Base-by-base conservation (phyloP, 345 rosid species). In the Lumnitzera littorea region DNA sequence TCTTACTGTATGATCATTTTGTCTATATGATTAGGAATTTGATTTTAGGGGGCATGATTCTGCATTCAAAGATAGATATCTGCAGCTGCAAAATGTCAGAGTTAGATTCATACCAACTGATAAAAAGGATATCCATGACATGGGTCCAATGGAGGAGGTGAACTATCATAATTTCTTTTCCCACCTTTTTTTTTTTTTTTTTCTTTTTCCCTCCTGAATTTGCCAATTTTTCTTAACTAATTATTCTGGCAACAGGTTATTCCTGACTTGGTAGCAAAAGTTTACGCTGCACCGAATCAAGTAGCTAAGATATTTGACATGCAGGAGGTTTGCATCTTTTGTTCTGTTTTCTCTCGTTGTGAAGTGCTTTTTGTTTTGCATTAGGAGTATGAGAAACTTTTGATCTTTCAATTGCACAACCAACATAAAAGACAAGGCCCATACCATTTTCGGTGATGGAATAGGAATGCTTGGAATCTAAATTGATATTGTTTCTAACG, bases 11-110 rank as follows among this genome's bases (percentile, higher is more conserved):
- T 12, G 54, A 0, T 20, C 23, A 25, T 24, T 15, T 60, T 60
- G 20, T 60, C 24, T 15, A 9, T 48, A 16, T 16, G 16, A 24
- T 53, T 15, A 87, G 98, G 94, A 87, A 50, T 92, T 87, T 55
- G 96, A 89, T 53, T 89, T 82, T 77, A 69, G 81, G 63, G 98
- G 87, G 15, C 98, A 87, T 78, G 91, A 89, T 75, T 92, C 96
- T 47, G 96, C 94, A 16, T 87, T 87, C 69, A 89, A 87, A 55
- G 96, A 89, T 76, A 80, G 96, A 56, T 71, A 70, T 55, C 29
- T 77, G 68, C 94, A 89, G 63, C 67, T 87, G 71, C 96, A 92
- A 60, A 82, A 70, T 73, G 94, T 84, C 57, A 76, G 96, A 59
- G 97, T 87, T 58, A 81, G 98, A 63, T 92, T 92, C 78, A 82